A percentile compares a stretch with the other conserved stretches of the same genome.
phyloP scores from a whole-genome alignment of 805 yeast genomes.

The Sugiyamaella valdiviana region DNA sequence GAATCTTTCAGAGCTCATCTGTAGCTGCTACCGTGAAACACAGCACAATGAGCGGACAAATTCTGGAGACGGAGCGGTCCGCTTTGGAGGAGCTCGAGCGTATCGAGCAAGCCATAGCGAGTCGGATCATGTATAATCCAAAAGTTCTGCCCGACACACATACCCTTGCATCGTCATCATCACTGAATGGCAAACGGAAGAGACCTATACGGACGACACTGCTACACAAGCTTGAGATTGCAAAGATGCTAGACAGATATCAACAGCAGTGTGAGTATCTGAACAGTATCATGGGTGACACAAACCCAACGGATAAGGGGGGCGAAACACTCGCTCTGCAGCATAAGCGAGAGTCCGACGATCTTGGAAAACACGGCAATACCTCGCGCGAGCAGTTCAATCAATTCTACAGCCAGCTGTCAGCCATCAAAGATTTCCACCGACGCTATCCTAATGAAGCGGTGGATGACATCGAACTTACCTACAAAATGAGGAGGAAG shows the following conservation, averaged over 20 bases:
- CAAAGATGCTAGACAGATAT: slow-evolving; percentile 44
- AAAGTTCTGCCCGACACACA: slow-evolving; percentile 38
- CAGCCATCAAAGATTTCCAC: slow-evolving; percentile 30
- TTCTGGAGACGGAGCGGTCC: slow-evolving; percentile 23
- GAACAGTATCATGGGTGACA: slow-evolving; percentile 4
- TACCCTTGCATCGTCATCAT: slow-evolving; percentile 22
- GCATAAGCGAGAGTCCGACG: not conserved
- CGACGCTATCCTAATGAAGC: slow-evolving; percentile 30
- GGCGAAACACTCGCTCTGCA: not conserved
- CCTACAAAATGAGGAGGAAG: slow-evolving; percentile 15
- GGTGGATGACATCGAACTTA: slow-evolving; percentile 24
- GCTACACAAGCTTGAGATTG: slow-evolving; percentile 64
- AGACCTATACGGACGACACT: slow-evolving; percentile 47
- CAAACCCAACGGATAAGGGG: not conserved
- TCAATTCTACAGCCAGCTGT: slow-evolving; percentile 36
- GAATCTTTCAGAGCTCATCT: not conserved
- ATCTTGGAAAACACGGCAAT: slow-evolving; percentile 1
- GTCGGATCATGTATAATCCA: slow-evolving; percentile 55
- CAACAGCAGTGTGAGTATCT: slow-evolving; percentile 29
- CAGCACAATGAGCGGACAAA: slow-evolving; percentile 3
- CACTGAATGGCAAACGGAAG: slow-evolving; percentile 33
- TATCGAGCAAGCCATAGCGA: slow-evolving; percentile 60
- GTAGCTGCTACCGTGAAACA: not conserved
- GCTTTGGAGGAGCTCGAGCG: slow-evolving; percentile 53
- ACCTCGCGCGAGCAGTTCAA: slow-evolving; percentile 24